These are phyloP conservation scores for Acanthamoeba culbertsoni DNA, from an alignment of 208 protist genomes.

Conservation along the genomic window DNA sequence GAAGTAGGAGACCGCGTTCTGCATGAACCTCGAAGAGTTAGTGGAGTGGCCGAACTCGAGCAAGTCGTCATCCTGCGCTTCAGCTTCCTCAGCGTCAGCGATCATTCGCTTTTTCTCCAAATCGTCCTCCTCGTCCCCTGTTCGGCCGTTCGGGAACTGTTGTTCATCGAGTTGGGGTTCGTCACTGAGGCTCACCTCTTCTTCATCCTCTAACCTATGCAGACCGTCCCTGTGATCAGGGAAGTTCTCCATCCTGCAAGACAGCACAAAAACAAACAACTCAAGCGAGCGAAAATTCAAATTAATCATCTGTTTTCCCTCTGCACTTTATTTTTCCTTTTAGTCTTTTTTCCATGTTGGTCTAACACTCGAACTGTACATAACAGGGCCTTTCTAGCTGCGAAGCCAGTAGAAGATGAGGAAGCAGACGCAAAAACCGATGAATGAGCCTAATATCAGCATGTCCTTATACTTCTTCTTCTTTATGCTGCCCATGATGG, in stretches of 20 bases:
- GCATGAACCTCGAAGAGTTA: background rate
- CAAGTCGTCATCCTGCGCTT: background rate
- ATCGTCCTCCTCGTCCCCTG: background rate
- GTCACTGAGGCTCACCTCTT: too few species aligned
- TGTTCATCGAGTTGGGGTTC: too few species aligned
- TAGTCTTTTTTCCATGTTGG: too few species aligned
- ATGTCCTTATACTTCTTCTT: conserved; percentile 54
- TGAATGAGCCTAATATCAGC: conserved; percentile 23
- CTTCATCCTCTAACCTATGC: too few species aligned
- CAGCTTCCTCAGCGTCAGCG: background rate
- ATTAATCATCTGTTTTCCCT: too few species aligned
- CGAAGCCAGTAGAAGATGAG: conserved; percentile 48
- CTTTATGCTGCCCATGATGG: conserved; percentile 20
- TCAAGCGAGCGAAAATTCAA: too few species aligned
- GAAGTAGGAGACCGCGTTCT: background rate
- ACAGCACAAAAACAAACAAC: too few species aligned
- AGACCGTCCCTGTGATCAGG: too few species aligned
- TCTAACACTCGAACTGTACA: too few species aligned
- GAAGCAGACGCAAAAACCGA: conserved; percentile 49
- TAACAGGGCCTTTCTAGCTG: background rate
- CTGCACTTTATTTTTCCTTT: too few species aligned
- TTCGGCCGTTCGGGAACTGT: too few species aligned
- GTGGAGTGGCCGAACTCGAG: background rate
- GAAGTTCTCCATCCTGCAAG: too few species aligned
- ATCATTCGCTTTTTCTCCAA: conserved; percentile 3